phyloP scores from a whole-genome alignment of 768 basidiomycete species.

The Postia placenta region DNA sequence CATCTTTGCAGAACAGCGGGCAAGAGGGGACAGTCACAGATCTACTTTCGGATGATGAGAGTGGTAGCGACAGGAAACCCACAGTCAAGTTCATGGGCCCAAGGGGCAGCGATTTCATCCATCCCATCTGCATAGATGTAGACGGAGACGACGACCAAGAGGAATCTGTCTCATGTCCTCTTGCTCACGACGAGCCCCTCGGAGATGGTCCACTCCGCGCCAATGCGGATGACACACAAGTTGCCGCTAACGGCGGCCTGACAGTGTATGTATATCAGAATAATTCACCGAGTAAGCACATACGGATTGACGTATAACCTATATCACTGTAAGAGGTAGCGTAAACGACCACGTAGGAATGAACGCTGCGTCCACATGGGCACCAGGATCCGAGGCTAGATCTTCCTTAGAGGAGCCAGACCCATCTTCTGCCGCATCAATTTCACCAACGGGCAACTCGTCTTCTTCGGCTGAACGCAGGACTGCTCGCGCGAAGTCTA shows the following conservation, averaged over 20 bases:
- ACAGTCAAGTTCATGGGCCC: not conserved
- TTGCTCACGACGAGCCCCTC: too few relatives aligned
- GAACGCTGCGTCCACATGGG: not conserved
- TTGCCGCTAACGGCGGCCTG: too few relatives aligned
- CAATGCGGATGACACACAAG: too few relatives aligned
- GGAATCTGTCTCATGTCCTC: too few relatives aligned
- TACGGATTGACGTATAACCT: not conserved
- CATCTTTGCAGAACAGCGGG: not conserved
- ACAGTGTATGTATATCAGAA: not conserved
- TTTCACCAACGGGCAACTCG: too few relatives aligned
- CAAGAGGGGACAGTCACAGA: not conserved
- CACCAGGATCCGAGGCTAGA: not conserved
- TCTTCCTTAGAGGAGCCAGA: not conserved
- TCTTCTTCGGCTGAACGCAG: too few relatives aligned
- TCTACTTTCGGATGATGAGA: conserved; percentile 1
- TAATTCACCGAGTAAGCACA: not conserved
- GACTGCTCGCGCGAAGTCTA: too few relatives aligned
- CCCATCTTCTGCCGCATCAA: not conserved
- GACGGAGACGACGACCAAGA: not conserved
- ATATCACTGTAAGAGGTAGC: not conserved
- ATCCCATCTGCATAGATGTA: not conserved
- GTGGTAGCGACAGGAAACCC: not conserved
- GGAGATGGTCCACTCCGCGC: too few relatives aligned
- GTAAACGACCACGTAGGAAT: not conserved
- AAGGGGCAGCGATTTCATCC: not conserved